Evolutionary conservation across 345 rosid species (phyloP).

Genomic region (Salix viminalis): DNA sequence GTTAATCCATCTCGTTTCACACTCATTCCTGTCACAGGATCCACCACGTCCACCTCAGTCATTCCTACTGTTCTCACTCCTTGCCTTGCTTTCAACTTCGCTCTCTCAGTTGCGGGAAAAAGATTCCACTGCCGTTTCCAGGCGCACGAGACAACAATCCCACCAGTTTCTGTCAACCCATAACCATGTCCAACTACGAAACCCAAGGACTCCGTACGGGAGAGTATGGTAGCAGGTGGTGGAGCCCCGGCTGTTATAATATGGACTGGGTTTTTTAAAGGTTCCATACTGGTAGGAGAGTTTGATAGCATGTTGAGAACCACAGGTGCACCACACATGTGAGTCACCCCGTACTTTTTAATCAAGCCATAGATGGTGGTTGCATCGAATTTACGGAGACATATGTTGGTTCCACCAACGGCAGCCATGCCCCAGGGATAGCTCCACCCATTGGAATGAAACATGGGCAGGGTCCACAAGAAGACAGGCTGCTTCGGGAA

Average conservation of each 20-base stretch:
- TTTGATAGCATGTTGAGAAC: conserved; percentile 3
- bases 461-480: conserved; percentile 27
- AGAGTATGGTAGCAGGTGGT: neutral
- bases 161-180: conserved; percentile 6
- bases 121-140: conserved; percentile 5
- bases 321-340: conserved; percentile 20
- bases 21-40: neutral
- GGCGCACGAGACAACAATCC: neutral
- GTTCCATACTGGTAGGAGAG: neutral
- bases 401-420: conserved; percentile 25
- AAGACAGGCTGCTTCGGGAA: conserved; percentile 21
- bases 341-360: conserved; percentile 6
- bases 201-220: conserved; percentile 1
- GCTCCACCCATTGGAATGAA: conserved; percentile 31
- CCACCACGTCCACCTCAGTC: neutral
- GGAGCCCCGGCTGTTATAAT: conserved; percentile 8
- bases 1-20: conserved; percentile 3
- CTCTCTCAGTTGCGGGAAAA: neutral
- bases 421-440: conserved; percentile 26
- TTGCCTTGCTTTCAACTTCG: conserved; percentile 7
- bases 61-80: neutral
- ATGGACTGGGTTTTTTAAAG: neutral
- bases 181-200: conserved; percentile 10
- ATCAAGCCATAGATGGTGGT: conserved; percentile 12
- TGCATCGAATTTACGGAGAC: conserved; percentile 15